A percentile compares a stretch with the other conserved stretches of the same genome.
phyloP scores from a whole-genome alignment of 345 rosid genomes.

The Leavenworthia alabamica region DNA sequence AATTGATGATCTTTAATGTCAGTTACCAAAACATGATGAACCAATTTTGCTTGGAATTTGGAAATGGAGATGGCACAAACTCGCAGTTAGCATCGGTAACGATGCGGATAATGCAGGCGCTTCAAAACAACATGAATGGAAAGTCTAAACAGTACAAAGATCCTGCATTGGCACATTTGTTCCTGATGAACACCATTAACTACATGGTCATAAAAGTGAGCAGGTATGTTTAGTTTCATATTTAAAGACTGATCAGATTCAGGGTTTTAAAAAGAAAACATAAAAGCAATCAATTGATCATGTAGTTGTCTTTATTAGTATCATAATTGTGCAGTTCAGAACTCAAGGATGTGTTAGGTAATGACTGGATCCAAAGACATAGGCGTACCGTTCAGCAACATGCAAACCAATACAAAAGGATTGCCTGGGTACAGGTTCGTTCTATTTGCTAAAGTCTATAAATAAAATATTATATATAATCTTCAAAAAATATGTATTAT shows the following conservation, averaged over 20 bases:
- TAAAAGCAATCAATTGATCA: neutral
- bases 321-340: conserved; percentile 63
- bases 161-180: conserved; percentile 79
- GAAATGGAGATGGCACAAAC: conserved; percentile 47
- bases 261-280: neutral
- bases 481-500: too few species aligned
- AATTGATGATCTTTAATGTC: conserved; percentile 25
- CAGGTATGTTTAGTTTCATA: conserved; percentile 44
- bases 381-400: conserved; percentile 97
- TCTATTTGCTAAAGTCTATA: neutral
- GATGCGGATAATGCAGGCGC: conserved; percentile 98
- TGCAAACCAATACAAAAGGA: conserved; percentile 94
- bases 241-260: neutral
- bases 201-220: conserved; percentile 99
- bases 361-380: conserved; percentile 98
- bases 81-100: conserved; percentile 86
- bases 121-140: conserved; percentile 90
- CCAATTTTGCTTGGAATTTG: conserved; percentile 96
- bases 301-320: neutral
- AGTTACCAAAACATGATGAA: conserved; percentile 93
- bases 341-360: conserved; percentile 96
- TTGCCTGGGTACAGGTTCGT: conserved; percentile 81
- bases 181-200: conserved; percentile 96
- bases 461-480: too few species aligned
- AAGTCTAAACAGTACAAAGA: conserved; percentile 95